Conservation (phyloP, 164 flowering plant genomes). For the Nymphaea colorata region DNA sequence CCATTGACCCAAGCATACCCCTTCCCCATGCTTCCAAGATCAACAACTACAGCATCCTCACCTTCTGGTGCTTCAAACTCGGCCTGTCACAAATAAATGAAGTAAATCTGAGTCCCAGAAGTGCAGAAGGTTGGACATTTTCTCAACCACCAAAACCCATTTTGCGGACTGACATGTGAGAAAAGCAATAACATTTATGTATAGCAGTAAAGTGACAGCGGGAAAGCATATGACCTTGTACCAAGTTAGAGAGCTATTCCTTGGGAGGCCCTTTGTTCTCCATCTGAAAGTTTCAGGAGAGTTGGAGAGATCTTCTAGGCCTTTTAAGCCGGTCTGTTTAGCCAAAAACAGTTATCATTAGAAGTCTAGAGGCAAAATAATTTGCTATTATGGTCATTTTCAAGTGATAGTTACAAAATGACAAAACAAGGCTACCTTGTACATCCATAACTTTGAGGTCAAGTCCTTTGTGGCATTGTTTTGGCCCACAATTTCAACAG, state of each 20-base stretch:
- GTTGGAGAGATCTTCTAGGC: constrained; percentile 19
- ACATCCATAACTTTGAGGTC: constrained; percentile 37
- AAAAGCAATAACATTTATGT: neutral
- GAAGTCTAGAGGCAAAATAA: no score
- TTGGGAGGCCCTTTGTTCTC: constrained; percentile 20
- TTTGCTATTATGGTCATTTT: no score
- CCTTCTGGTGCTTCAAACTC: constrained; percentile 44
- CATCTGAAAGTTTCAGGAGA: constrained; percentile 13
- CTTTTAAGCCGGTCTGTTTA: constrained; percentile 28
- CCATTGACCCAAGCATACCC: constrained; percentile 82
- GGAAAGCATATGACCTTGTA: constrained; percentile 36
- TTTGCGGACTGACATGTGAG: neutral
- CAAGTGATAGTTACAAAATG: no score
- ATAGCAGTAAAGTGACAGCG: no score
- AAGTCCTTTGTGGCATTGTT: constrained; percentile 35
- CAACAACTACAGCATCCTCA: constrained; percentile 50
- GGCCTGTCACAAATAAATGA: constrained; percentile 21
- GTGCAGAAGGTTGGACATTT: no score
- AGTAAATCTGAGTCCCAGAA: neutral
- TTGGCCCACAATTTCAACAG: constrained; percentile 29
- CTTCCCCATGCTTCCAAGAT: constrained; percentile 62
- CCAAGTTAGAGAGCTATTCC: constrained; percentile 39
- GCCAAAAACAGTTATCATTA: neutral
- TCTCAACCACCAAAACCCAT: neutral
- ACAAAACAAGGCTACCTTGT: constrained; percentile 13